A percentile compares a stretch with the other conserved stretches of the same genome.
phyloP scores from a whole-genome alignment of 1,284 basidiomycete species.

The Leccinum griseonigrum region DNA sequence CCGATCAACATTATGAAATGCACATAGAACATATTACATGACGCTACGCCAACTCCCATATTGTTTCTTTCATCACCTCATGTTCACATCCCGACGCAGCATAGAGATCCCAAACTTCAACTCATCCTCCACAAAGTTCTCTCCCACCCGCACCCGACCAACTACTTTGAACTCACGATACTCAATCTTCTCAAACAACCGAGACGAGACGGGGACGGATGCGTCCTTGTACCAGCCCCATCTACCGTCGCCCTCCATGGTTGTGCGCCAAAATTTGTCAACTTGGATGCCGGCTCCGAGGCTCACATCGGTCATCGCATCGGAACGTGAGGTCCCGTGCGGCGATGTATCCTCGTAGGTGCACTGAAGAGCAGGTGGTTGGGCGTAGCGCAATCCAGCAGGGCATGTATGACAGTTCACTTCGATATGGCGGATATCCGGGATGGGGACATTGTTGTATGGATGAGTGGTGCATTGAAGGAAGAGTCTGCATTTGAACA shows the following conservation, averaged over 20 bases:
- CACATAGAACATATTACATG: background rate
- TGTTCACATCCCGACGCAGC: slow-evolving; percentile 20
- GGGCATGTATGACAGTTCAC: slow-evolving; percentile 22
- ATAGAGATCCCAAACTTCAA: slow-evolving; percentile 25
- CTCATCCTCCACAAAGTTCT: slow-evolving; percentile 11
- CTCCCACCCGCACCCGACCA: slow-evolving; percentile 18
- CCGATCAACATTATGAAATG: background rate
- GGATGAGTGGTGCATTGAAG: slow-evolving; percentile 19
- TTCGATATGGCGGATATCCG: slow-evolving; percentile 18
- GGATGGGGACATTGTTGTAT: slow-evolving; percentile 9
- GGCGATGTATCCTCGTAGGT: slow-evolving; percentile 16
- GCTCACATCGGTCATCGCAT: background rate
- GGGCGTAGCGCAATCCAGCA: slow-evolving; percentile 3
- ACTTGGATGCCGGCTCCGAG: slow-evolving; percentile 22
- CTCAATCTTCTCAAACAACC: slow-evolving; percentile 34
- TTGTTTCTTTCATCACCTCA: slow-evolving; percentile 10
- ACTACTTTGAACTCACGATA: slow-evolving; percentile 30
- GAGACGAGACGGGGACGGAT: slow-evolving; percentile 32
- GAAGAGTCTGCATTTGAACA: slow-evolving; percentile 26
- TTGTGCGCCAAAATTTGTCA: slow-evolving; percentile 20
- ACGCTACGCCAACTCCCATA: background rate
- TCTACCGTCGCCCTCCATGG: slow-evolving; percentile 11
- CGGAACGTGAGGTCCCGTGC: background rate
- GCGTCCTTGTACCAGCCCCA: slow-evolving; percentile 32
- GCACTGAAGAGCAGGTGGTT: slow-evolving; percentile 10